These are phyloP conservation scores for Amphibolis antarctica DNA, from an alignment of 106 monocot species.

Conservation along the genomic window DNA sequence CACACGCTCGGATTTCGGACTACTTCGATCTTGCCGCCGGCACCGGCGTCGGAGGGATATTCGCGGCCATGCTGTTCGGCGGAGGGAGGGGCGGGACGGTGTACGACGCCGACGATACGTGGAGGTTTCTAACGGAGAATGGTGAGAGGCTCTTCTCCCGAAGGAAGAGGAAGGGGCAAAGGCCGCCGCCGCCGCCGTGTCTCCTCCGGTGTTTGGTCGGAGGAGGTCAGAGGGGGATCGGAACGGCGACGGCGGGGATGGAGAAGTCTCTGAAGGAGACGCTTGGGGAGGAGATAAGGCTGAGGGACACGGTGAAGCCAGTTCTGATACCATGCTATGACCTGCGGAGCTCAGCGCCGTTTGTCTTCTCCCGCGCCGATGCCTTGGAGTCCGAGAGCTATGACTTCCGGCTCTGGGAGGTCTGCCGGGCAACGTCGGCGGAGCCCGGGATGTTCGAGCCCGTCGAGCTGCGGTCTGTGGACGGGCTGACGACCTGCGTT, in stretches of 20 bases:
- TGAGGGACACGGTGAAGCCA: constrained; percentile 39
- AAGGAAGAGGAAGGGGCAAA: constrained; percentile 1
- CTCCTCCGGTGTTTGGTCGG: constrained; percentile 9
- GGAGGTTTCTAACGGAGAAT: constrained; percentile 42
- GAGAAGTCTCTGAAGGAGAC: constrained; percentile 27
- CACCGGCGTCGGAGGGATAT: constrained; percentile 56
- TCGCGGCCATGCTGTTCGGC: constrained; percentile 58
- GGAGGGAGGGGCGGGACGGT: constrained; percentile 14
- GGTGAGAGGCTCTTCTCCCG: constrained; percentile 21
- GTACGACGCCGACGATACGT: constrained; percentile 39
- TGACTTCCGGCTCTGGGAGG: constrained; percentile 47
- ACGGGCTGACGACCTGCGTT: constrained; percentile 32
- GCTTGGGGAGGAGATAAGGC: constrained; percentile 28
- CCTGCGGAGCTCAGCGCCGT: constrained; percentile 36
- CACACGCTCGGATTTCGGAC: constrained; percentile 38
- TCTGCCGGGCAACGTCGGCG: constrained; percentile 36
- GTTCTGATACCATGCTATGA: constrained; percentile 63
- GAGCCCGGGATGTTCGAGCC: constrained; percentile 34
- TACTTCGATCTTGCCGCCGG: constrained; percentile 64
- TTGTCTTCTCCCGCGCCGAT: constrained; percentile 58
- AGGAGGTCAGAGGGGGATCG: neutral
- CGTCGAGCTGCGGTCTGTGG: constrained; percentile 32
- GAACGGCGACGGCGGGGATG: constrained; percentile 17
- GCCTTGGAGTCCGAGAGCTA: constrained; percentile 34
- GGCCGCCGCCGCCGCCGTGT: neutral